These are phyloP conservation scores for Gracilariopsis chorda DNA, from an alignment of 23 red algal species.

Conservation along the genomic window DNA sequence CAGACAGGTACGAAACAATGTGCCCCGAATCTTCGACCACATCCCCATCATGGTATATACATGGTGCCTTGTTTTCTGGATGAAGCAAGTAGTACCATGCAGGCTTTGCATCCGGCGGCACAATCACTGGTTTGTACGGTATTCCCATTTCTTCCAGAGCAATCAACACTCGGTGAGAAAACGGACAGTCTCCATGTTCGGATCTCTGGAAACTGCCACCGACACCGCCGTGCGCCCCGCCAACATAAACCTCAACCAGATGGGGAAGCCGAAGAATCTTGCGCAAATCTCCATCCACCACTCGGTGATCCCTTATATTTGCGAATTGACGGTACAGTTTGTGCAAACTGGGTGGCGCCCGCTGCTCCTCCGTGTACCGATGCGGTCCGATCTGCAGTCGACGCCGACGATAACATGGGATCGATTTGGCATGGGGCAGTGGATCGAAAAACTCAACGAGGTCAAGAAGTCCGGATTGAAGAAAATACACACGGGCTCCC, in stretches of 20 bases:
- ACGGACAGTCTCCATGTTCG: constrained; percentile 61
- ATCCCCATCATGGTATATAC: constrained; percentile 64
- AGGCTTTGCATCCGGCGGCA: constrained; percentile 38
- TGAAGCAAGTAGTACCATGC: constrained; percentile 70
- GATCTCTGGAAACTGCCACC: neutral
- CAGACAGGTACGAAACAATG: constrained; percentile 52
- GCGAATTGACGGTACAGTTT: constrained; percentile 61
- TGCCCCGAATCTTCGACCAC: constrained; percentile 46
- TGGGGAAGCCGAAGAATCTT: constrained; percentile 8
- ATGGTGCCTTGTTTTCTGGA: constrained; percentile 22
- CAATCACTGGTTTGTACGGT: constrained; percentile 3
- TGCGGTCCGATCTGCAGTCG: constrained; percentile 49
- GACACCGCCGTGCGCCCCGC: neutral
- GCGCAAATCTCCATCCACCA: neutral
- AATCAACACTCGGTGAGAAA: constrained; percentile 70
- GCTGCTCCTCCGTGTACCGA: constrained; percentile 24
- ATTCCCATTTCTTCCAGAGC: constrained; percentile 54
- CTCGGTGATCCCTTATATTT: constrained; percentile 44
- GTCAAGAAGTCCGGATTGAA: constrained; percentile 59
- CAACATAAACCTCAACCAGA: constrained; percentile 37
- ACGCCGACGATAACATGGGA: constrained; percentile 46
- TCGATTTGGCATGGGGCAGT: constrained; percentile 34
- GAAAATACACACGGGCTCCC: constrained; percentile 35
- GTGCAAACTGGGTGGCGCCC: constrained; percentile 32
- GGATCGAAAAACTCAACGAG: constrained; percentile 79